Base-by-base conservation (phyloP, 1,284 basidiomycete species). In the Paramarasmius palmivorus region DNA sequence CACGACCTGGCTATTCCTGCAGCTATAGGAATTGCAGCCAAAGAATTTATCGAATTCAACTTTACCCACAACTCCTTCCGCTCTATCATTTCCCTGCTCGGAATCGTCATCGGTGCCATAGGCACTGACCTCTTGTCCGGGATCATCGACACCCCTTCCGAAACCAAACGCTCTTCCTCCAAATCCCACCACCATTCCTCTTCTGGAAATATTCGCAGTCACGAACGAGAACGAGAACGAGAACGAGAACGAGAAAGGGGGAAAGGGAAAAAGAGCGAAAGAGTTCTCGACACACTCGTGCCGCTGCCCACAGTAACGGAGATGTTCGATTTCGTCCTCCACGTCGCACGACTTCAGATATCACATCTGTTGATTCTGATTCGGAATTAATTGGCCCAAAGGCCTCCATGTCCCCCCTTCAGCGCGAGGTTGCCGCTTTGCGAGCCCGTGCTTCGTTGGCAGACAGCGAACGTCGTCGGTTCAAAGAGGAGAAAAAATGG, bases 401-500 rank as follows among this genome's bases (percentile, higher is more conserved):
- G 47, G 75, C 79, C 23, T 67, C 73, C 29, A 79, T 86, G 76
- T 79, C 81, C n/a, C 83, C 82, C 10, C 68, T 82, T 39, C 86
- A 90, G 64, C 81, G 84, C 29, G 86, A 90, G 61, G 78, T 91
- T 17, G 84, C 84, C 20, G 74, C 81, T 14, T 75, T 92, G 25
- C 79, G 89, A 49, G 83, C 88, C 40, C 79, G 87, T 35, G 90
- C 90, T 17, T 86, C 86, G 20, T 70, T 90, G 53, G 90, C 90
- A 20, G 90, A 91, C 60, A 90, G 83, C 57, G 89, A 92, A 68
- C 82, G 88, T 32, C 77, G 90, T 44, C 77, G 89, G 52, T 90
- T 84, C 72, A 88, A 84, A 71, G 90, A 92, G 68, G 90, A 92
- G 68, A 78, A 82, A 62, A 90, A 92, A 66, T 92, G 90, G 90